These are phyloP conservation scores for Metrosideros polymorpha DNA, from an alignment of 441 rosid species.

Conservation along the genomic window DNA sequence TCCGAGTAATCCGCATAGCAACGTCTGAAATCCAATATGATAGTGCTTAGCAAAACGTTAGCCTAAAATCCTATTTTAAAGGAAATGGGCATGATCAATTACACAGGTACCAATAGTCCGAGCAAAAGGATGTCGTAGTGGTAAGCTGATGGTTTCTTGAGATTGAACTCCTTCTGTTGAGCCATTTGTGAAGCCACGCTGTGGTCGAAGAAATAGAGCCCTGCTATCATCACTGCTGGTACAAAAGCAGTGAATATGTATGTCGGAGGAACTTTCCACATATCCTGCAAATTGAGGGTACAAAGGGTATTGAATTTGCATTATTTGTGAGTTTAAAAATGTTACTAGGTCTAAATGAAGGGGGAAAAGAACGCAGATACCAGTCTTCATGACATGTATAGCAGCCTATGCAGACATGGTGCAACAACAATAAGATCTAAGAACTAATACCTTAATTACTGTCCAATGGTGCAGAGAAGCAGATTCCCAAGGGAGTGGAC, in stretches of 20 bases:
- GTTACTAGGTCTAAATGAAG: not conserved
- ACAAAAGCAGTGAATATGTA: not conserved
- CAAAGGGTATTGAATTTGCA: not conserved
- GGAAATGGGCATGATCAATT: not conserved
- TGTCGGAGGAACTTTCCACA: not conserved
- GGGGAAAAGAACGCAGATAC: not conserved
- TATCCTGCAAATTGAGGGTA: not conserved
- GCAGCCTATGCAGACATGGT: not conserved
- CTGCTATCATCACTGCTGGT: not conserved
- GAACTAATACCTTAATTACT: not conserved
- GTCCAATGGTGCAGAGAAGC: not conserved
- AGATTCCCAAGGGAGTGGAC: not conserved
- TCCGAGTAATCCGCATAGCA: not conserved
- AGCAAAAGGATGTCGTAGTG: not conserved
- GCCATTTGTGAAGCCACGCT: not conserved
- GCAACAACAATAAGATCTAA: not conserved
- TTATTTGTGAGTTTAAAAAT: not conserved
- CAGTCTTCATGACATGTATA: not conserved
- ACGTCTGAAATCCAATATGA: not conserved
- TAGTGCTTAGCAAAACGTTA: not conserved
- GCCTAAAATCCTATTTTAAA: not conserved
- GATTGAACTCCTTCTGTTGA: not conserved
- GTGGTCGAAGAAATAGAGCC: not conserved
- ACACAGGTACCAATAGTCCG: not conserved
- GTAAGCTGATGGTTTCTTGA: not conserved